Evolutionary conservation across 345 rosid species (phyloP), one percentile per base, ranked within the genome.

Genomic region (Erucastrum elatum): DNA sequence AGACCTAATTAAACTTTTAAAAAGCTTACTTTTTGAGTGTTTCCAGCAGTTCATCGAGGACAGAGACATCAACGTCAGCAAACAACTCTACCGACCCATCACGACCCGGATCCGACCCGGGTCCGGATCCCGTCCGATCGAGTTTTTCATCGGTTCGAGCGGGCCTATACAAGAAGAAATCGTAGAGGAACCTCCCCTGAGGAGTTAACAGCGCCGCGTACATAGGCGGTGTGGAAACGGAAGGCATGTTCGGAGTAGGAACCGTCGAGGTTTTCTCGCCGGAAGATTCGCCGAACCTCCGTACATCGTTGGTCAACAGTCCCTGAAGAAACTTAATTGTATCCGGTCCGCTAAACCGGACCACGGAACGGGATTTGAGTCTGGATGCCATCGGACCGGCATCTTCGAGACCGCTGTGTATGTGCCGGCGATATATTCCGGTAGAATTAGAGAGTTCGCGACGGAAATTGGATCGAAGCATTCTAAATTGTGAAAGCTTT

Each of bases 291-390:
- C 81, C 80, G 76, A 93, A 87, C 39, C 85, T 83, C 73, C 88
- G 81, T 12, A 93, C 91, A 67, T 95, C 94, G 81, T 91, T 91
- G 30, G 99, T 90, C 39, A 95, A n/a, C 39, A 95, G 82, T 62
- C 98, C 98, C 62, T 91, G 98, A 4, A 93, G 96, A 82, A 89
- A 95, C 49, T 91, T 95, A 75, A 90, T 70, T 67, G 97, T 91
- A 83, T 93, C 99, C 7, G 97, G 91, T 30, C 98, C 98, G 66
- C 86, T 70, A 84, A 91, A 95, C 79, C 97, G 91, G 84, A 95
- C 70, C 4, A 91, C 94, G 29, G 97, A 89, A 68, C 98, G 85
- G 27, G 96, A 86, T 73, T 84, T 85, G 2, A 95, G 83, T 61
- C 55, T 84, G 59, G 93, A 90, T 44, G 88, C 88, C 76, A 93